Evolutionary conservation across 148 eudicot species (phyloP).

Genomic region (Amaranthus hypochondriacus): DNA sequence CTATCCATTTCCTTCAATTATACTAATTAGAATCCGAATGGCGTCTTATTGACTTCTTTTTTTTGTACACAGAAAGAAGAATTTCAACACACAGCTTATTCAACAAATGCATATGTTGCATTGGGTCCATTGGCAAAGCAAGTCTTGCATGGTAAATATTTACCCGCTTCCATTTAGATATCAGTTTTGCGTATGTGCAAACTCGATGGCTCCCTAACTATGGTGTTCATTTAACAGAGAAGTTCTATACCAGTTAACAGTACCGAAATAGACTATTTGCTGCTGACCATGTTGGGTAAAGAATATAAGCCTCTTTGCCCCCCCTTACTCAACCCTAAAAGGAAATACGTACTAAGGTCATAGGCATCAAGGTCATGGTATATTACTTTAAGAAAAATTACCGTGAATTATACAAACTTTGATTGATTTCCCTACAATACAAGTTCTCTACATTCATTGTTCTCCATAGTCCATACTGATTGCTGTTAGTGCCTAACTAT

Average conservation of each 20-base stretch:
- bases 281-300: background rate
- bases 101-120: slow-evolving; percentile 89
- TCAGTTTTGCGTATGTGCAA: background rate
- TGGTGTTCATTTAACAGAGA: background rate
- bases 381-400: background rate
- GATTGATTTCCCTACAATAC: no score
- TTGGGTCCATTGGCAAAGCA: slow-evolving; percentile 66
- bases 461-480: background rate
- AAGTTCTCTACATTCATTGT: background rate
- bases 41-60: background rate
- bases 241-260: background rate
- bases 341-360: background rate
- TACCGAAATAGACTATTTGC: background rate
- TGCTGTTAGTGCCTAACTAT: background rate
- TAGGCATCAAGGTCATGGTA: background rate
- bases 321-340: background rate
- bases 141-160: slow-evolving; percentile 66
- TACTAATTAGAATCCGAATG: background rate
- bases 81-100: slow-evolving; percentile 87
- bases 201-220: background rate
- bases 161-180: background rate
- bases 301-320: background rate
- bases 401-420: background rate
- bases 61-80: slow-evolving; percentile 76
- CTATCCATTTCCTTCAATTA: background rate